Conservation (phyloP, 148 eudicot species). For the Camellia sinensis region DNA sequence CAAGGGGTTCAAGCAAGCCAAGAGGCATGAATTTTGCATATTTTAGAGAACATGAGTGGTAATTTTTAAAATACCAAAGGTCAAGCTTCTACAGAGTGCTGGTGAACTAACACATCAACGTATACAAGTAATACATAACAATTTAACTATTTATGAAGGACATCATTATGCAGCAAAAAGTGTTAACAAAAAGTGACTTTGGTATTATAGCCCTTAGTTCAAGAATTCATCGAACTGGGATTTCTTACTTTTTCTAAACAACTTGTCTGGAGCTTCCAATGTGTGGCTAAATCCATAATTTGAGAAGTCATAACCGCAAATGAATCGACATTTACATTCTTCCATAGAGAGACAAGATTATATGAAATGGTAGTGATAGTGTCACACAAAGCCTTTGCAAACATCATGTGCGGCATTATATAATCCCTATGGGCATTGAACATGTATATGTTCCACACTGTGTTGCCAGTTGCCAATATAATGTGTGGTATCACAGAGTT, state of each 20-base stretch:
- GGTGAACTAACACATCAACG: background rate
- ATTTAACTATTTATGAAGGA: background rate
- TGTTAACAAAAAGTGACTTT: background rate
- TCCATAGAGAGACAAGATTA: no score
- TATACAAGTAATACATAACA: background rate
- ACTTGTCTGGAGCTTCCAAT: background rate
- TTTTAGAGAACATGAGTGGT: background rate
- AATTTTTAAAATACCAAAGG: background rate
- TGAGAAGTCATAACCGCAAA: background rate
- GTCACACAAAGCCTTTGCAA: no score
- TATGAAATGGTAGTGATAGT: no score
- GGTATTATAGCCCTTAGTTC: background rate
- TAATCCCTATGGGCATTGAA: no score
- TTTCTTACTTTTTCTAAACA: background rate
- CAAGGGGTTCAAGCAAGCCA: background rate
- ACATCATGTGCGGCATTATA: no score
- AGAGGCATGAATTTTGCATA: background rate
- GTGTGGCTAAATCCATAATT: background rate
- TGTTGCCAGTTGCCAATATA: no score
- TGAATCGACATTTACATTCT: background rate
- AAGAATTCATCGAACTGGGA: background rate
- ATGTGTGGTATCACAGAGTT: no score
- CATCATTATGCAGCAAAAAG: background rate
- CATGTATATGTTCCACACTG: no score
- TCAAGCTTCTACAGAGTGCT: background rate